phyloP scores from a whole-genome alignment of 2,329 filamentous ascomycete genomes.

The Fusarium sambucinum region DNA sequence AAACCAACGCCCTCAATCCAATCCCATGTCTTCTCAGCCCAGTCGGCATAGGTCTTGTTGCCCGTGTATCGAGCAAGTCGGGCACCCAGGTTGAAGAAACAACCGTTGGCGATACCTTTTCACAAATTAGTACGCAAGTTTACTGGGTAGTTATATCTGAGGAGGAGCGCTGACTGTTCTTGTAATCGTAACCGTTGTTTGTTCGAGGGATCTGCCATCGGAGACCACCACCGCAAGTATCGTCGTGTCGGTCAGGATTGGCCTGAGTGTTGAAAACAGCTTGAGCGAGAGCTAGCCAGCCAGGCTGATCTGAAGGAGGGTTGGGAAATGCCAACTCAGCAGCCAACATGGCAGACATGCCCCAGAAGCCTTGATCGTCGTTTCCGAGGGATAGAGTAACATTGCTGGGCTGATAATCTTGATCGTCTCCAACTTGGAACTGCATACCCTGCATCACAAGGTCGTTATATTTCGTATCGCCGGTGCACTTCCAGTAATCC shows the following conservation, averaged over 20 bases:
- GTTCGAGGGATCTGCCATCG: constrained; percentile 82
- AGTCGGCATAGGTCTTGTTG: constrained; percentile 73
- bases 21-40: constrained; percentile 73
- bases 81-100: constrained; percentile 74
- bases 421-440: constrained; percentile 64
- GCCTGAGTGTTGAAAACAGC: constrained; percentile 73
- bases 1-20: constrained; percentile 69
- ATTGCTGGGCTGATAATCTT: constrained; percentile 69
- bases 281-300: constrained; percentile 70
- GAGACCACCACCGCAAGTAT: constrained; percentile 69
- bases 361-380: constrained; percentile 77
- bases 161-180: constrained; percentile 60
- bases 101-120: constrained; percentile 68
- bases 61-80: constrained; percentile 77
- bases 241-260: constrained; percentile 68
- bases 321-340: constrained; percentile 70
- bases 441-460: constrained; percentile 64
- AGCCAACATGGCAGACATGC: constrained; percentile 71
- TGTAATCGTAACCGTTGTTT: constrained; percentile 83
- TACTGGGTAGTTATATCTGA: neutral
- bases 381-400: constrained; percentile 67
- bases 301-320: constrained; percentile 61
- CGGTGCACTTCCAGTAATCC: constrained; percentile 74
- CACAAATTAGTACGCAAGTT: neutral
- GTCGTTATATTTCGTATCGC: constrained; percentile 69